Base-by-base conservation (phyloP, 495 filamentous ascomycete species). In the Xylaria telfairii region DNA sequence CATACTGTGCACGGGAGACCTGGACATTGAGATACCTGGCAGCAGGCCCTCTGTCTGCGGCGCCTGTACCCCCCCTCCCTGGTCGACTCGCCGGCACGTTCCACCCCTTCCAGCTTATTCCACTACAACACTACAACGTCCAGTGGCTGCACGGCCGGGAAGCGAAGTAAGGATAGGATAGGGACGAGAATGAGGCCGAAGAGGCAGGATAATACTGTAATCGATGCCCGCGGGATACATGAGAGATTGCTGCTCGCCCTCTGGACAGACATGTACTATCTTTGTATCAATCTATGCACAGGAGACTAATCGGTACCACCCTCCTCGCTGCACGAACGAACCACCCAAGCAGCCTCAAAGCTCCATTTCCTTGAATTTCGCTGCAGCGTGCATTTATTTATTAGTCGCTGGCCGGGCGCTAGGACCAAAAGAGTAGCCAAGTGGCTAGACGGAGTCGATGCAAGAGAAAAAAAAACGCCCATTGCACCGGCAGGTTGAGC, bases 301-400 rank as follows among this genome's bases (percentile, higher is more conserved):
- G 60, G 68, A 32, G 37, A 65, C 68, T 30, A 57, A 41, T 64
- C 49, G 49, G 47, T 54, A 19, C 68, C 49, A 65, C 61, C 68
- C 49, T 54, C 60, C 61, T 70, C 60, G 47, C 68, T 75, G 73
- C 73, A 76, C 69, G 67, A 69, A 53, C 76, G 75, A 73, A 71
- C 76, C 75, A 72, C 71, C 73, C 74, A 77, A 75, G 76, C 76
- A 77, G 76, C 76, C 76, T 72, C 76, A 78, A 65, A 75, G 75
- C 76, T 78, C 71, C 74, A 78, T 78, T 73, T 72, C 72, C 71
- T 72, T 68, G 72, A 71, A 76, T 64, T 73, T 71, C 70, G 66
- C 74, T 70, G 71, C 42, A 71, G 67, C 66, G 47, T 74, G 68
- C 71, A 74, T 64, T 51, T 67, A 54, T 61, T 67, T 61, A 71